Evolutionary conservation across 495 filamentous ascomycete species (phyloP), one percentile per base, ranked within the genome.

Genomic region (Haplographium delicatum): DNA sequence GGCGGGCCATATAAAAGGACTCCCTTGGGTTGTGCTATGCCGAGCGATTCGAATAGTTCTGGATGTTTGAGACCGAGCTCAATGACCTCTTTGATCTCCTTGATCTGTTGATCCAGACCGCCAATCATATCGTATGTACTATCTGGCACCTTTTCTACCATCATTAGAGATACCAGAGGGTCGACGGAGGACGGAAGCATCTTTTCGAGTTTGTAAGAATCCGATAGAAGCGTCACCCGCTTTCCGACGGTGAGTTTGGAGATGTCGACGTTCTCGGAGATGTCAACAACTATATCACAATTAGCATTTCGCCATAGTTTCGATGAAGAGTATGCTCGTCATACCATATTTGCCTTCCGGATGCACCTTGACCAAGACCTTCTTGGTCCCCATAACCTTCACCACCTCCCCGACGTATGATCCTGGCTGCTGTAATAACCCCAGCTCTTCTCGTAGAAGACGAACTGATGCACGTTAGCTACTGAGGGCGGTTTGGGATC

Each of bases 101-200:
- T 97, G 73, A 99, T 97, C 63, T 99, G 93, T 65, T 99, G 94
- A 60, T 97, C 94, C 39, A 99, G 76, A 53, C 93, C 93, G 67
- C 93, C 93, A 61, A 99, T 99, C 93, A 99, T 99, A 72, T 99
- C 93, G 74, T 99, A 99, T 64, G 93, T 99, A 72, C 89, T 95
- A 73, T 99, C 93, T 23, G 93, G 93, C 22, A 99, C 93, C 72
- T 99, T 99, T 69, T 99, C 93, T 37, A 99, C 93, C 94, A 99
- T 97, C 93, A 99, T 99, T 62, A 99, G 88, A n/a, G 93, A 97
- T 28, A 99, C 93, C 42, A 98, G 84, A 25, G 93, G 93, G 65
- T 98, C 93, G 62, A 98, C 91, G 47, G 91, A 93, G 50, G 91
- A 96, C 18, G 93, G 93, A 9, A 98, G 83, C 75, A 96, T 95